Base-by-base conservation (phyloP, 176 grass and related monocot genomes). In the Canna indica region DNA sequence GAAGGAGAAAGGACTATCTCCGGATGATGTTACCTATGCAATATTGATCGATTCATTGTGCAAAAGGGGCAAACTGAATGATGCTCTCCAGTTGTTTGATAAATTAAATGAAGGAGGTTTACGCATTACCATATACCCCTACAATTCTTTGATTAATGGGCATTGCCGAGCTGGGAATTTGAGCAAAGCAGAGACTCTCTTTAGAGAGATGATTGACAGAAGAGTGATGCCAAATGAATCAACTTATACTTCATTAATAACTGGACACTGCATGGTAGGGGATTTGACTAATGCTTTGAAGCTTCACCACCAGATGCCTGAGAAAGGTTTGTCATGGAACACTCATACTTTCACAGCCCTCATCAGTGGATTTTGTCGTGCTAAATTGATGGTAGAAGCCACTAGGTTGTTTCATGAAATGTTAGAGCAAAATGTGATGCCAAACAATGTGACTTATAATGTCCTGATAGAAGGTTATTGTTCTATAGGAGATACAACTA, bases 361-460 rank as follows among this genome's bases (percentile, higher is more conserved):
- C 45, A 80, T 95, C 58, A 69, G 75, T 80, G 83, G 86, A 76
- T 86, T 86, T 75, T 87, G 83, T 73, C 80, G 77, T 68, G 83
- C 78, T 77, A 75, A 67, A 66, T 90, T 87, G 69, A 95, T 87
- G 81, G 75, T 82, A 10, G 70, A 90, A 80, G 90, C 90, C 30
- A 30, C 45, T 80, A 75, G 20, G 59, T 60, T 84, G 67, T 90
- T 95, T 73, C 66, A 83, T 75, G 74, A 95, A 44, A 90, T 95
- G 90, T 62, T 81, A 59, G 56, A 62, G 16, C 35, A 54, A 50
- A 84, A 81, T 39, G 17, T 85, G 33, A 28, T 61, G 27, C 90
- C 84, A 69, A 95, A 90, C 72, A 76, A 87, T 63, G 86, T 90
- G 28, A 83, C 86, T 56, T 95, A 77, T 78, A 95, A 95, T 90